A percentile compares a stretch with the other conserved stretches of the same genome.
Evolutionary conservation across 148 eudicot genomes (phyloP).

Genomic region (Rhododendron williamsianum): DNA sequence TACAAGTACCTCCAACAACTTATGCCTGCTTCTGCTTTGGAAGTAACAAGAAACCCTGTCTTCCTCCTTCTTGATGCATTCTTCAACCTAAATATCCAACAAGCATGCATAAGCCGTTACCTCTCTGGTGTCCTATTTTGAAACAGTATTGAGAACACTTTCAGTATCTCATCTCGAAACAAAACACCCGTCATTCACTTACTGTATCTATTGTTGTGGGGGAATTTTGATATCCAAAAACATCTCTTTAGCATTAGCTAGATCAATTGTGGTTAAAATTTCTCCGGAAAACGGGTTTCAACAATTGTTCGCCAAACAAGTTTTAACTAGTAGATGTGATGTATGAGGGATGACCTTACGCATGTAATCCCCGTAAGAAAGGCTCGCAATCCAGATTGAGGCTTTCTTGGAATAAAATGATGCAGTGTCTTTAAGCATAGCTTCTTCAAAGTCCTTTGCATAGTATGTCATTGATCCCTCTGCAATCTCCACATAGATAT

Average conservation of each 20-base stretch:
- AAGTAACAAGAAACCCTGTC: constrained; percentile 13
- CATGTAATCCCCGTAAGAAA: background rate
- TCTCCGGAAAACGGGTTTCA: background rate
- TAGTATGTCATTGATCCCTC: constrained; percentile 70
- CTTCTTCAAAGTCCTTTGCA: constrained; percentile 73
- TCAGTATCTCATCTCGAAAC: background rate
- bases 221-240: background rate
- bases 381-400: constrained; percentile 51
- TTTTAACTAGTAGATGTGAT: background rate
- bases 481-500: constrained; percentile 87
- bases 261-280: background rate
- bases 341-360: background rate
- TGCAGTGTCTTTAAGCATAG: constrained; percentile 65
- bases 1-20: constrained; percentile 21
- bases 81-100: constrained; percentile 17
- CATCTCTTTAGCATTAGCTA: background rate
- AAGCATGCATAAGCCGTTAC: background rate
- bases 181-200: background rate
- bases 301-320: background rate
- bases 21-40: constrained; percentile 1
- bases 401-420: constrained; percentile 85
- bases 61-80: constrained; percentile 18
- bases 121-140: background rate
- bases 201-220: background rate
- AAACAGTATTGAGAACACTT: background rate